phyloP scores from a whole-genome alignment of 495 filamentous ascomycete genomes.

The Lophiotrema nucula region DNA sequence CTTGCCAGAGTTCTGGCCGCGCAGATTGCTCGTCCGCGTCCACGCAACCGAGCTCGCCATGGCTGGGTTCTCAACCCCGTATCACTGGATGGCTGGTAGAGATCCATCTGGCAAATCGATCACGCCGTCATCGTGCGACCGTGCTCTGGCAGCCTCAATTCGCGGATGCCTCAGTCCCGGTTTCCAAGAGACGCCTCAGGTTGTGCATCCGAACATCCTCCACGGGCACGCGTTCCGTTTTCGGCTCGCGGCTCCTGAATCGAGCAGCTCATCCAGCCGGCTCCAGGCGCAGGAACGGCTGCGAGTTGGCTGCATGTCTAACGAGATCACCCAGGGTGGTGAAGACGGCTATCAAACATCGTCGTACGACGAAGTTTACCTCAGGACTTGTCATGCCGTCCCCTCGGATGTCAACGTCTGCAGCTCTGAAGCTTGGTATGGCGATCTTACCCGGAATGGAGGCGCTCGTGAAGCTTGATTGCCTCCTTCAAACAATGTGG shows the following conservation, averaged over 20 bases:
- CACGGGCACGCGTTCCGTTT: slow-evolving; percentile 1
- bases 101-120: too few relatives aligned
- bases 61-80: too few relatives aligned
- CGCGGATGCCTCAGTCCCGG: slow-evolving; percentile 26
- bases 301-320: too few relatives aligned
- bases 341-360: slow-evolving; percentile 15
- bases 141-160: background rate
- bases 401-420: slow-evolving; percentile 1
- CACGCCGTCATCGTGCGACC: too few relatives aligned
- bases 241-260: slow-evolving; percentile 1
- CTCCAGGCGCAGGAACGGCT: background rate
- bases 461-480: slow-evolving; percentile 5
- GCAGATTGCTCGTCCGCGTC: too few relatives aligned
- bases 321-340: background rate
- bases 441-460: background rate
- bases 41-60: too few relatives aligned
- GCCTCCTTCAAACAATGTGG: slow-evolving; percentile 14
- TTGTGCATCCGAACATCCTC: background rate
- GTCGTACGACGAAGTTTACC: slow-evolving; percentile 30
- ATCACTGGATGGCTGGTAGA: too few relatives aligned
- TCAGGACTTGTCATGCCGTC: slow-evolving; percentile 8
- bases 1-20: too few relatives aligned
- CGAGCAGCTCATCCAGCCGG: too few relatives aligned
- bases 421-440: background rate
- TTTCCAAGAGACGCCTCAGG: background rate